Evolutionary conservation across 441 rosid genomes (phyloP).

Genomic region (Croton laevigatus): DNA sequence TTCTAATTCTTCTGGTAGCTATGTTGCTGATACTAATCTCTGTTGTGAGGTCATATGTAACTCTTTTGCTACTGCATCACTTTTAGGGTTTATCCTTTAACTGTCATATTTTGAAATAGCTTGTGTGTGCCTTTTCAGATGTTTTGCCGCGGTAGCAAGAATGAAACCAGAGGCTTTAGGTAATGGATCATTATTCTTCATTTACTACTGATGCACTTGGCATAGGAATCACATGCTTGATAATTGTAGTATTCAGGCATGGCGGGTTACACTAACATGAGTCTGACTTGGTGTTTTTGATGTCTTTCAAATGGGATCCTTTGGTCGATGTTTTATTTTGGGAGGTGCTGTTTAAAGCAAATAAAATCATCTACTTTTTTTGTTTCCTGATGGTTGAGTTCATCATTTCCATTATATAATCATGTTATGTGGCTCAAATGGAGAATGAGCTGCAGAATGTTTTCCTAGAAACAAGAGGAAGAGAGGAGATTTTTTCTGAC

Average conservation of each 20-base stretch:
- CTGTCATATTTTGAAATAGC: background rate
- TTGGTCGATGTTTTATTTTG: background rate
- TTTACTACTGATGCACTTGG: conserved; percentile 5
- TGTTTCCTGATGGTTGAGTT: conserved; percentile 1
- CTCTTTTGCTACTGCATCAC: conserved; percentile 1
- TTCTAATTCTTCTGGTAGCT: background rate
- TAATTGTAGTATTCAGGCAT: background rate
- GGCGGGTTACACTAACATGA: background rate
- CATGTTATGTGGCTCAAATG: background rate
- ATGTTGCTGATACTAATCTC: background rate
- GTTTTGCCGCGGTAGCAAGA: conserved; percentile 98
- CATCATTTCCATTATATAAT: background rate
- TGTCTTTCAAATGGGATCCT: background rate
- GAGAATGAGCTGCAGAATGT: background rate
- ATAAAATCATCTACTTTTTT: background rate
- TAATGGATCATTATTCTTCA: conserved; percentile 30
- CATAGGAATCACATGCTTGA: background rate
- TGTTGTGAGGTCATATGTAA: background rate
- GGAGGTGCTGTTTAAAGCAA: background rate
- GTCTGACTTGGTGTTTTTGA: background rate
- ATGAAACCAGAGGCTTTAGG: conserved; percentile 97
- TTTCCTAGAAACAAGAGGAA: background rate
- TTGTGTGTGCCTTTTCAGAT: conserved; percentile 51
- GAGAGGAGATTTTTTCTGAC: background rate
- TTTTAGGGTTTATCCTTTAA: conserved; percentile 1